phyloP scores from a whole-genome alignment of 768 basidiomycete species.

The Suillus hirtellus region DNA sequence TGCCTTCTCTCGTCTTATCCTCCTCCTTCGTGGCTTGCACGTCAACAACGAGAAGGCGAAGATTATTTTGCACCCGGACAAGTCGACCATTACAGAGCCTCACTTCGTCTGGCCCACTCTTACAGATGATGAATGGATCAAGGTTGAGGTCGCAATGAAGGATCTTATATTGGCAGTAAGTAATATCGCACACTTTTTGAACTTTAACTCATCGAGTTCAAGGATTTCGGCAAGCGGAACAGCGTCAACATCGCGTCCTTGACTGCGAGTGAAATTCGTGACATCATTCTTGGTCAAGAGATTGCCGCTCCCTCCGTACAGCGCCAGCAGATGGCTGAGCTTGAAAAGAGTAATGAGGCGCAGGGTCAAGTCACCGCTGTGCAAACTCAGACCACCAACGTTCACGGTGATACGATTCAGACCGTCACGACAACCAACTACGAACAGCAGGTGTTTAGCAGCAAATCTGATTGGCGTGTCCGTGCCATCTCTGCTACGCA shows the following conservation, averaged over 20 bases:
- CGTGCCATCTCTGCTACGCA: constrained; percentile 98
- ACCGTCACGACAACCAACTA: constrained; percentile 91
- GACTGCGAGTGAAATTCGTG: constrained; percentile 94
- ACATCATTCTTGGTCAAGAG: constrained; percentile 98
- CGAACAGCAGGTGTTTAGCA: constrained; percentile 98
- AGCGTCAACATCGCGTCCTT: constrained; percentile 98
- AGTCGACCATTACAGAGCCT: constrained; percentile 93
- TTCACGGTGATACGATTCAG: constrained; percentile 95
- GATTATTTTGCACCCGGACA: constrained; percentile 96
- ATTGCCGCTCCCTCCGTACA: constrained; percentile 95
- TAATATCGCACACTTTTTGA: constrained; percentile 6
- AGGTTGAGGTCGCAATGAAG: constrained; percentile 98
- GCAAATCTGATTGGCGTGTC: constrained; percentile 99
- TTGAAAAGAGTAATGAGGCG: constrained; percentile 95
- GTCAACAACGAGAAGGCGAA: constrained; percentile 99
- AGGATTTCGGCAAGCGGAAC: constrained; percentile 99
- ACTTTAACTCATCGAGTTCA: constrained; percentile 20
- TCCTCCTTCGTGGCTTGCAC: constrained; percentile 95
- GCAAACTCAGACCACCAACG: constrained; percentile 97
- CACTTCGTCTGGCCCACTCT: constrained; percentile 98
- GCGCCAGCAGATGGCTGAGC: constrained; percentile 98
- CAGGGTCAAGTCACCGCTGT: constrained; percentile 94
- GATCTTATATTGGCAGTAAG: constrained; percentile 88
- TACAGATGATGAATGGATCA: constrained; percentile 96
- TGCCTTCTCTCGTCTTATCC: constrained; percentile 95